phyloP scores from a whole-genome alignment of 768 basidiomycete genomes.

The Boletus fagicola region DNA sequence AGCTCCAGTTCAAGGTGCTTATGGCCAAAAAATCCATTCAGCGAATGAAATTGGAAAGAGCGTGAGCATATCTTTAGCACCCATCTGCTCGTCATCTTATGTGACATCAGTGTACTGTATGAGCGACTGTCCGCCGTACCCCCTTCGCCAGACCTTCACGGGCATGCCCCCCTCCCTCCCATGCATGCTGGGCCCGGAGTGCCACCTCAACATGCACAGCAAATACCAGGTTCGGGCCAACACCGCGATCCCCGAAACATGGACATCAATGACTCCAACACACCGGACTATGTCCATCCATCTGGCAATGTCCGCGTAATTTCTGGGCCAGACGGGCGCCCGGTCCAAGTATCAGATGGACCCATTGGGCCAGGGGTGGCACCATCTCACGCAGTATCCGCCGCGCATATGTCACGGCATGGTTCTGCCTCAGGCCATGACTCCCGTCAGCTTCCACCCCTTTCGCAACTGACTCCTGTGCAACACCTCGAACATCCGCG shows the following conservation, averaged over 20 bases:
- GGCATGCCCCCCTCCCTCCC: slow-evolving; percentile 36
- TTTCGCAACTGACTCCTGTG: slow-evolving; percentile 46
- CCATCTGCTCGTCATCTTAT: slow-evolving; percentile 28
- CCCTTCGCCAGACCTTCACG: slow-evolving; percentile 51
- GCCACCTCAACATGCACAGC: slow-evolving; percentile 35
- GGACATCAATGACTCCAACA: slow-evolving; percentile 47
- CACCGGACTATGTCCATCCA: slow-evolving; percentile 49
- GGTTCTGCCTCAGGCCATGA: slow-evolving; percentile 43
- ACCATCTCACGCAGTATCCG: slow-evolving; percentile 38
- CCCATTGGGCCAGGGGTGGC: slow-evolving; percentile 41
- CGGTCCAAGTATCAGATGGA: slow-evolving; percentile 49
- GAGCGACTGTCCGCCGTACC: slow-evolving; percentile 68
- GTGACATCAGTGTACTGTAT: slow-evolving; percentile 59
- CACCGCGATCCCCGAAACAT: slow-evolving; percentile 41
- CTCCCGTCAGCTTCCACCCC: slow-evolving; percentile 47
- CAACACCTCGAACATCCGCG: slow-evolving; percentile 39
- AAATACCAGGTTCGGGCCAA: slow-evolving; percentile 18
- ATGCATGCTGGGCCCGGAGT: slow-evolving; percentile 36
- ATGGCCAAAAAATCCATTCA: slow-evolving; percentile 80
- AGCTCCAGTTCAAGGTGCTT: slow-evolving; percentile 76
- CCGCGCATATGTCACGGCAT: slow-evolving; percentile 44
- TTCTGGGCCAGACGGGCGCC: slow-evolving; percentile 48
- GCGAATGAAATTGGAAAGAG: slow-evolving; percentile 83
- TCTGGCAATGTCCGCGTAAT: slow-evolving; percentile 48
- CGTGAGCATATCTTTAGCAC: slow-evolving; percentile 52